A percentile compares a stretch with the other conserved stretches of the same genome.
These are phyloP conservation scores for Schizothecium vesticola DNA, from an alignment of 495 filamentous ascomycete genomes.

Conservation along the genomic window DNA sequence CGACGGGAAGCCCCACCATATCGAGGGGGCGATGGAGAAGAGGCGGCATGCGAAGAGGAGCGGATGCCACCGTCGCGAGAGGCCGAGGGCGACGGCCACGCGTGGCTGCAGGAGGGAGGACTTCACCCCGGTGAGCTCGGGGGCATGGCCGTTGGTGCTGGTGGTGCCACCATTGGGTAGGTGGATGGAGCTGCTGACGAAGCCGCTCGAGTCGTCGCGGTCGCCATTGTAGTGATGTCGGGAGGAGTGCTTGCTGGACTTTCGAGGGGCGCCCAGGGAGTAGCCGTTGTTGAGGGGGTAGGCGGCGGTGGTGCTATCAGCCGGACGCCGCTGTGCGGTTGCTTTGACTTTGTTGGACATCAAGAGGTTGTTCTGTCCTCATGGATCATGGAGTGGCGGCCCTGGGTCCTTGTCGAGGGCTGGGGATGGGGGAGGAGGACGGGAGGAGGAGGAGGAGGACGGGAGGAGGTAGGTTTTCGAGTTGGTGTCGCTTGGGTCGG, in stretches of 20 bases:
- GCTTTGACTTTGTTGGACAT: background rate
- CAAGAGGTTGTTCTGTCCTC: background rate
- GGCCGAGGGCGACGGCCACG: slow-evolving; percentile 44
- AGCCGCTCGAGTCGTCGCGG: background rate
- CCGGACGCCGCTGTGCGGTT: background rate
- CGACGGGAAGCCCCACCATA: slow-evolving; percentile 41
- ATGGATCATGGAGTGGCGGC: background rate
- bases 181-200: background rate
- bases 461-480: background rate
- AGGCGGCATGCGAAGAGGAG: slow-evolving; percentile 43
- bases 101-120: slow-evolving; percentile 58
- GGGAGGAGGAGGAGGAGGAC: background rate
- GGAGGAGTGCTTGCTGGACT: slow-evolving; percentile 4
- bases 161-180: background rate
- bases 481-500: background rate
- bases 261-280: background rate
- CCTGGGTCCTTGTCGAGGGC: background rate
- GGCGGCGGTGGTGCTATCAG: background rate
- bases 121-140: slow-evolving; percentile 58
- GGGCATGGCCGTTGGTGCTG: background rate
- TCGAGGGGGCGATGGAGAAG: slow-evolving; percentile 38
- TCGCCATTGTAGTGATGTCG: background rate
- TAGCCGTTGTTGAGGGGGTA: background rate
- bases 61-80: slow-evolving; percentile 43
- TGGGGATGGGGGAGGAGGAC: background rate